Percentiles rank a stretch among this genome's conserved stretches.
Conservation (phyloP, 139 green algal species). For the Picochlorum sp. region DNA sequence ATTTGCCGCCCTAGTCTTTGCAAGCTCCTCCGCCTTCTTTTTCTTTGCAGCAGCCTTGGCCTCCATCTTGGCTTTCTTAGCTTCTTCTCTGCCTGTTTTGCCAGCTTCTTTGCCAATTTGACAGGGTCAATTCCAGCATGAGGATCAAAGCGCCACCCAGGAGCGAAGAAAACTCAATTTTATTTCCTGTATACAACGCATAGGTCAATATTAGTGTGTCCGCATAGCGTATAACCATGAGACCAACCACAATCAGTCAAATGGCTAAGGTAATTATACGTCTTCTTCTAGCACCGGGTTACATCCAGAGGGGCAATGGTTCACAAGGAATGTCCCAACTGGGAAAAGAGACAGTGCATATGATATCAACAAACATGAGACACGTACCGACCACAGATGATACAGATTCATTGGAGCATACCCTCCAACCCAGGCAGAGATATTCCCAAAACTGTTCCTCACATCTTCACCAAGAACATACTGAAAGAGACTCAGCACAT, state of each 20-base stretch:
- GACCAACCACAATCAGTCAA: neutral
- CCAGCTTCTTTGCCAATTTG: constrained; percentile 68
- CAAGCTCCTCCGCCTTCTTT: constrained; percentile 14
- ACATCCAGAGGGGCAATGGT: constrained; percentile 4
- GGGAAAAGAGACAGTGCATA: constrained; percentile 3
- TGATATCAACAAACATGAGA: neutral
- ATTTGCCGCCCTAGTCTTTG: constrained; percentile 15
- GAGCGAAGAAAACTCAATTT: neutral
- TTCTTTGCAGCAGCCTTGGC: constrained; percentile 25
- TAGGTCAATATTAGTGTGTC: constrained; percentile 1
- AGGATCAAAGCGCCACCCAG: neutral
- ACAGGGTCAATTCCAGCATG: constrained; percentile 49
- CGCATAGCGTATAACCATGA: constrained; percentile 25
- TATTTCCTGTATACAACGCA: neutral
- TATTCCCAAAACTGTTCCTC: constrained; percentile 13
- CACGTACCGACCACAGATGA: constrained; percentile 41
- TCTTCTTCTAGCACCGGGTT: constrained; percentile 10
- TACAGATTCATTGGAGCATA: constrained; percentile 23
- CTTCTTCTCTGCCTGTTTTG: constrained; percentile 59
- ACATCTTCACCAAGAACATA: constrained; percentile 39
- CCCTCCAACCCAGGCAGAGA: constrained; percentile 31
- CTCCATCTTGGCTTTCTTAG: constrained; percentile 60
- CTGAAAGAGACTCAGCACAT: constrained; percentile 36
- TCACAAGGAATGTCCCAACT: neutral
- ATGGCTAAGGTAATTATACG: constrained; percentile 8